phyloP scores from a whole-genome alignment of 1,284 basidiomycete species.

The Ustilago loliicola region DNA sequence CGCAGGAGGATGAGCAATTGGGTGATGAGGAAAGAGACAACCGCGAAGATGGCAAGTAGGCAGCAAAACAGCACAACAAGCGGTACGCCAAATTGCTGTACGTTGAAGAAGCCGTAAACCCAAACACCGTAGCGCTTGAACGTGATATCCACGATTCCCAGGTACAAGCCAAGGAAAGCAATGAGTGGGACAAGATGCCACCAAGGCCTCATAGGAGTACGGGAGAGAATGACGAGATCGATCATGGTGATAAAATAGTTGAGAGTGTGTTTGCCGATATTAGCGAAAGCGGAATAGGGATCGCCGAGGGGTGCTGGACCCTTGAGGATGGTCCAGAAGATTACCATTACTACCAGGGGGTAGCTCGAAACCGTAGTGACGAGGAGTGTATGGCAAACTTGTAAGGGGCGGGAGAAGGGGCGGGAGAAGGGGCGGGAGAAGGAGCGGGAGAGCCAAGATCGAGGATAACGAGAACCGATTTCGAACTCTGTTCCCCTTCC shows the following conservation, averaged over 20 bases:
- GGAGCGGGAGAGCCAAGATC: conserved; percentile 30
- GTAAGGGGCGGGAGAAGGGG: conserved; percentile 34
- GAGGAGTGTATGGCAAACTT: conserved; percentile 36
- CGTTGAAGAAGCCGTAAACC: conserved; percentile 58
- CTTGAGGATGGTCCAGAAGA: conserved; percentile 78
- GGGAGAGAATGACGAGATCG: conserved; percentile 76
- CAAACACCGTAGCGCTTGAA: conserved; percentile 35
- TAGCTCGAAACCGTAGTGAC: conserved; percentile 39
- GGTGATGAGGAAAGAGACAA: conserved; percentile 46
- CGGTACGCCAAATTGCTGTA: conserved; percentile 38
- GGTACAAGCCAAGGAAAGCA: conserved; percentile 75
- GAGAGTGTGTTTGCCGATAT: conserved; percentile 77
- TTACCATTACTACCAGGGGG: conserved; percentile 79
- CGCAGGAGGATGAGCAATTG: conserved; percentile 49
- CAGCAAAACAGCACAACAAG: conserved; percentile 41
- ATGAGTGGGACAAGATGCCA: conserved; percentile 73
- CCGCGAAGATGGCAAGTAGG: conserved; percentile 40
- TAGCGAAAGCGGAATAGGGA: conserved; percentile 78
- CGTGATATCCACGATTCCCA: conserved; percentile 73
- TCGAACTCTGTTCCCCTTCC: conserved; percentile 17
- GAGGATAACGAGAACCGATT: conserved; percentile 26
- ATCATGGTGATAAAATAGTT: conserved; percentile 76
- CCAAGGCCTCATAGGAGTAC: conserved; percentile 75
- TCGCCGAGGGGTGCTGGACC: conserved; percentile 70
- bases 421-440: conserved; percentile 26